Base-by-base conservation (phyloP, 2,329 filamentous ascomycete species). In the Polytolypa hystricis region DNA sequence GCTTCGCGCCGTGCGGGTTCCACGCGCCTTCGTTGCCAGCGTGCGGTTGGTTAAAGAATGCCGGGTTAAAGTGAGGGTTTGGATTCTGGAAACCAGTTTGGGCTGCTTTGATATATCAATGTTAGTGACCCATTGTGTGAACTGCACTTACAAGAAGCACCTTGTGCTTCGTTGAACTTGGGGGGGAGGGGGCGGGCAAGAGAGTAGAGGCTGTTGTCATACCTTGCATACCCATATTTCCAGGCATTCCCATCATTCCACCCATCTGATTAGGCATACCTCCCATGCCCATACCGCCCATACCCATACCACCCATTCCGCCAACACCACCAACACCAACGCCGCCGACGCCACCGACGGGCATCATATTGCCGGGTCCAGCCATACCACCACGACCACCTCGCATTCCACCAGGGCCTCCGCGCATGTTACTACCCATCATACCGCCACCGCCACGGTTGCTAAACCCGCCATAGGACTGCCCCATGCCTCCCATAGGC, bases 1-100 rank as follows among this genome's bases (percentile, higher is more conserved):
- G 71, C 64, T 91, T 91, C 3, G 79, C 77, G 19, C 82, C 82
- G 48, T 89, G 84, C 4, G 84, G 84, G 51, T 89, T 89, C 68
- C 82, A 83, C 60, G 76, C 77, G 38, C 79, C 78, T 40, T 77
- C 69, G 29, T 64, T 64, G 20, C 60, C 59, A 27, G 55, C 61
- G 40, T 62, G 61, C 34, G 64, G 64, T 38, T 67, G 66, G 32
- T 68, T 66, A 57, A 85, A 89, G 63, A 85, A 86, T 40, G 70
- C 74, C 25, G 79, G 74, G 53, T 81, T 83, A 61, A 86, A 89
- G 51, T 78, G 74, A 37, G 72, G 70, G 52, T 74, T 74, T 64
- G 79, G 77, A 42, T 70, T 74, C 61, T 77, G 75, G 58, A 85
- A 85, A 29, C 73, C 77, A 31, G 60, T 65, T 60, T 70, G 47